Percentiles rank a stretch among this genome's conserved stretches.
Evolutionary conservation across 306 rosid genomes (phyloP).

Genomic region (Begonia fuchsioides): DNA sequence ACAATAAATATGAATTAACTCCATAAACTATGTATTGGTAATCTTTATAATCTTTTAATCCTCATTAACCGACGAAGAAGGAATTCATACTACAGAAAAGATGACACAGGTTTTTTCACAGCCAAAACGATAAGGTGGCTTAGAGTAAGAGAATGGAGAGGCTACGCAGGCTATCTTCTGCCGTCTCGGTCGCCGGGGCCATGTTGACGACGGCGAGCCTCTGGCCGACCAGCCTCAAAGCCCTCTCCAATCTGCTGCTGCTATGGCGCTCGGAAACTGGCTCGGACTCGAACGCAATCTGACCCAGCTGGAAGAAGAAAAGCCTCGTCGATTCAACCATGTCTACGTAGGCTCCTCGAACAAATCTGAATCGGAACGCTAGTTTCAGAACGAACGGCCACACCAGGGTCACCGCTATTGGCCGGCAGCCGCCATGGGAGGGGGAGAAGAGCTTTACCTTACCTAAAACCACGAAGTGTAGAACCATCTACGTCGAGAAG

Average conservation of each 20-base stretch:
- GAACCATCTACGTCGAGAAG: neutral
- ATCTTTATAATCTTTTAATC: too few relatives aligned
- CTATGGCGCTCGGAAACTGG: neutral
- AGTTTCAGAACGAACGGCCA: constrained; percentile 13
- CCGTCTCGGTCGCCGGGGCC: neutral
- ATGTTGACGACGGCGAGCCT: neutral
- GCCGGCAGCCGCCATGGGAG: constrained; percentile 5
- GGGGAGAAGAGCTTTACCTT: constrained; percentile 12
- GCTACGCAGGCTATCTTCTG: constrained; percentile 5
- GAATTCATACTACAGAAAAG: too few relatives aligned
- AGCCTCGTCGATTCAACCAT: constrained; percentile 15
- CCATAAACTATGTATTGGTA: too few relatives aligned
- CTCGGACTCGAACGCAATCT: constrained; percentile 13
- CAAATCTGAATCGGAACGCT: constrained; percentile 11
- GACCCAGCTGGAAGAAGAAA: constrained; percentile 27
- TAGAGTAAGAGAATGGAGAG: constrained; percentile 18
- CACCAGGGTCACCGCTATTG: constrained; percentile 6
- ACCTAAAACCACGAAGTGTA: neutral
- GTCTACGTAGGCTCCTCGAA: constrained; percentile 9
- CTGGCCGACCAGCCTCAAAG: constrained; percentile 10
- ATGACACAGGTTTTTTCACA: too few relatives aligned
- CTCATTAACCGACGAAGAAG: too few relatives aligned
- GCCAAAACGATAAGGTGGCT: too few relatives aligned
- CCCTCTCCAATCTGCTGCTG: constrained; percentile 23
- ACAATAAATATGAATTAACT: too few relatives aligned